These are phyloP conservation scores for Xerocomus tenax DNA, from an alignment of 1,284 basidiomycete genomes.

Conservation along the genomic window DNA sequence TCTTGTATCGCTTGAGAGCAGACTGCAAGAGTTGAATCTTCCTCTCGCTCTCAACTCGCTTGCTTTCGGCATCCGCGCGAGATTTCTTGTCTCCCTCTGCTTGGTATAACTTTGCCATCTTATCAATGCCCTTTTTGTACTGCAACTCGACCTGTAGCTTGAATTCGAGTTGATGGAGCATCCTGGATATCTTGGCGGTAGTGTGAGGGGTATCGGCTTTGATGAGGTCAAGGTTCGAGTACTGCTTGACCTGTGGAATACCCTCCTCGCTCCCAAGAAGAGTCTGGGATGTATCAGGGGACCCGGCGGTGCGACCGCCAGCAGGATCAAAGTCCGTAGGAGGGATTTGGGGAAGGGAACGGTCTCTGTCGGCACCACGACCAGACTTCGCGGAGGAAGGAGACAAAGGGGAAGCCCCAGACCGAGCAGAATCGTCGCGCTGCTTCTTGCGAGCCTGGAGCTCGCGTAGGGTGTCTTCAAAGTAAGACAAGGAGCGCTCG, in stretches of 20 bases:
- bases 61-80: slow-evolving; percentile 84
- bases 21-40: slow-evolving; percentile 92
- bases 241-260: slow-evolving; percentile 50
- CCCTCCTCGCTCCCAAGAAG: slow-evolving; percentile 34
- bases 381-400: slow-evolving; percentile 21
- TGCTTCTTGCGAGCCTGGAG: slow-evolving; percentile 69
- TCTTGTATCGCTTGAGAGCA: slow-evolving; percentile 94
- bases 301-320: slow-evolving; percentile 30
- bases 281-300: slow-evolving; percentile 26
- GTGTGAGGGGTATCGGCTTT: slow-evolving; percentile 97
- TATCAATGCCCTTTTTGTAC: slow-evolving; percentile 97
- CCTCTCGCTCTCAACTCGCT: slow-evolving; percentile 88
- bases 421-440: slow-evolving; percentile 49
- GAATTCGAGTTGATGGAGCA: slow-evolving; percentile 99
- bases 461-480: slow-evolving; percentile 78
- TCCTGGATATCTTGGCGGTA: slow-evolving; percentile 91
- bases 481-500: slow-evolving; percentile 78
- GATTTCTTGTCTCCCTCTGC: slow-evolving; percentile 95
- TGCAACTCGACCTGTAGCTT: slow-evolving; percentile 98
- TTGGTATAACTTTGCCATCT: slow-evolving; percentile 93
- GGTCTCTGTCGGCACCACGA: slow-evolving; percentile 30
- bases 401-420: slow-evolving; percentile 30
- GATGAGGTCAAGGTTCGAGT: slow-evolving; percentile 83
- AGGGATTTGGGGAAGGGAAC: slow-evolving; percentile 38
- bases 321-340: slow-evolving; percentile 41